These are phyloP conservation scores for Leucocoprinus birnbaumii DNA, from an alignment of 768 basidiomycete genomes.

Conservation along the genomic window DNA sequence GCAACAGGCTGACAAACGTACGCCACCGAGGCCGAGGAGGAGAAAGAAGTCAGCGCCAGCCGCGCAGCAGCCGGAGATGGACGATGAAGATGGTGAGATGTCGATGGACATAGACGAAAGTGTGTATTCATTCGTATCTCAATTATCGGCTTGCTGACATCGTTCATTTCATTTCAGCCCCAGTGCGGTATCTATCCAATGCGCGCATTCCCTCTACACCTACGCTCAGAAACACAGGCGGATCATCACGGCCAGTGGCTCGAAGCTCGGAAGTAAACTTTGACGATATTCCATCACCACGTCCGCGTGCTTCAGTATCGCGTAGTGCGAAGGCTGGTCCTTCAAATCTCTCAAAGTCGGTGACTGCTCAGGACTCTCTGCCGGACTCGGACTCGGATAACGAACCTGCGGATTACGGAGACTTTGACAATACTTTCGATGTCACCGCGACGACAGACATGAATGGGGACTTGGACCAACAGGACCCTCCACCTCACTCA, in stretches of 20 bases:
- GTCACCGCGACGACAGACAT: slow-evolving; percentile 20
- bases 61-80: slow-evolving; percentile 27
- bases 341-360: slow-evolving; percentile 37
- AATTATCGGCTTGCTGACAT: neutral
- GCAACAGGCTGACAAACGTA: slow-evolving; percentile 63
- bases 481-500: slow-evolving; percentile 13
- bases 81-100: slow-evolving; percentile 64
- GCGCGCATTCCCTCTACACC: slow-evolving; percentile 39
- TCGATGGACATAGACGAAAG: slow-evolving; percentile 74
- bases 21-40: slow-evolving; percentile 53
- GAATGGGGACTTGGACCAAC: slow-evolving; percentile 25
- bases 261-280: slow-evolving; percentile 58
- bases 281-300: slow-evolving; percentile 63
- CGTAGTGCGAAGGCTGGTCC: slow-evolving; percentile 36
- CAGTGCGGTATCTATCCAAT: slow-evolving; percentile 38
- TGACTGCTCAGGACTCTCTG: slow-evolving; percentile 25
- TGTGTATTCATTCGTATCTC: slow-evolving; percentile 28
- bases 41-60: slow-evolving; percentile 40
- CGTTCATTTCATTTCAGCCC: slow-evolving; percentile 27
- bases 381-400: slow-evolving; percentile 28
- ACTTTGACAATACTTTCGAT: slow-evolving; percentile 22
- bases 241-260: slow-evolving; percentile 42
- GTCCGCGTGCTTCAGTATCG: slow-evolving; percentile 27
- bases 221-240: slow-evolving; percentile 31
- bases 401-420: slow-evolving; percentile 23